Percentiles rank a stretch among this genome's conserved stretches.
phyloP scores from a whole-genome alignment of 495 filamentous ascomycete genomes.

The Hypoxylon subgilvum region DNA sequence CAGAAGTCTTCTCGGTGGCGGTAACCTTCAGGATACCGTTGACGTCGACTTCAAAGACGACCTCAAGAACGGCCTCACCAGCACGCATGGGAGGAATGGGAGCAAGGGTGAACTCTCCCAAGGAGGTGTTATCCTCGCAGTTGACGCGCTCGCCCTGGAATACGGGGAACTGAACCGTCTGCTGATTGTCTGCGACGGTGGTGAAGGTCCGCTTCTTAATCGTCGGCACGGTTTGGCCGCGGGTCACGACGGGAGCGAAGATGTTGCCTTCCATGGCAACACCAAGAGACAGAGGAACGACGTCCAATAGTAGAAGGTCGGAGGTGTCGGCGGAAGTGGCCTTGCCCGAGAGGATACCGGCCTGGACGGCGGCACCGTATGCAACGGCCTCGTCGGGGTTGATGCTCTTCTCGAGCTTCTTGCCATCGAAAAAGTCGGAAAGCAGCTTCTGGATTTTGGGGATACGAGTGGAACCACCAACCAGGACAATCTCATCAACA shows the following conservation, averaged over 20 bases:
- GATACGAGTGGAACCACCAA: slow-evolving; percentile 99
- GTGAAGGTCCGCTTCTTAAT: slow-evolving; percentile 98
- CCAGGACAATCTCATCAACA: slow-evolving; percentile 97
- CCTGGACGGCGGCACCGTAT: slow-evolving; percentile 98
- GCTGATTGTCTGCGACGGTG: slow-evolving; percentile 95
- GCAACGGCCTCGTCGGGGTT: slow-evolving; percentile 99
- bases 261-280: slow-evolving; percentile 99
- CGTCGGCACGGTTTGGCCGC: slow-evolving; percentile 89
- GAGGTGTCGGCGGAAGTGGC: slow-evolving; percentile 92
- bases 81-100: slow-evolving; percentile 98
- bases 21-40: slow-evolving; percentile 99
- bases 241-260: slow-evolving; percentile 92
- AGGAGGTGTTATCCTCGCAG: slow-evolving; percentile 98
- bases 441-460: slow-evolving; percentile 98
- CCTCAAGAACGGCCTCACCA: slow-evolving; percentile 95
- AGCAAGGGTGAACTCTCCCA: slow-evolving; percentile 97
- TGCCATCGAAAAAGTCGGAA: slow-evolving; percentile 97
- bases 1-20: slow-evolving; percentile 98
- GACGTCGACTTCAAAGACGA: slow-evolving; percentile 99
- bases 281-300: slow-evolving; percentile 96
- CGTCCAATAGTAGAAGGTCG: slow-evolving; percentile 95
- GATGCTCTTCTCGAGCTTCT: slow-evolving; percentile 99
- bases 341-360: slow-evolving; percentile 96
- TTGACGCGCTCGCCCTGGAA: slow-evolving; percentile 99
- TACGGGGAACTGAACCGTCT: slow-evolving; percentile 96